phyloP scores from a whole-genome alignment of 1,139 yeast species.

The Geotrichum bryndzae region DNA sequence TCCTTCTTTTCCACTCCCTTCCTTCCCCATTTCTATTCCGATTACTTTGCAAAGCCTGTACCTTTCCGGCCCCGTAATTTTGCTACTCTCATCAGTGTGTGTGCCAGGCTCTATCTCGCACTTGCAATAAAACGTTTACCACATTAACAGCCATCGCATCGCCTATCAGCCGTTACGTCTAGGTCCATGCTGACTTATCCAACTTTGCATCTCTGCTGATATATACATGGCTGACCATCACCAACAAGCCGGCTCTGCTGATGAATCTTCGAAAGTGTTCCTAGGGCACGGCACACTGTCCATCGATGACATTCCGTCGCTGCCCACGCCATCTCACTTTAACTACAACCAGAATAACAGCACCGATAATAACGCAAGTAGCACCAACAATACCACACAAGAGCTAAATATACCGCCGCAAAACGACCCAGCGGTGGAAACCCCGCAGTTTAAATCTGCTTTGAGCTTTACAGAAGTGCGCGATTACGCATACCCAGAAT shows the following conservation, averaged over 20 bases:
- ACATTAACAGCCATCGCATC: not conserved
- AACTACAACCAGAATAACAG: not conserved
- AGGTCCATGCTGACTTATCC: not conserved
- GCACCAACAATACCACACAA: not conserved
- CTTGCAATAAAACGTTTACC: not conserved
- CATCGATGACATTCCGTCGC: constrained; percentile 11
- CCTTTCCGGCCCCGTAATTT: not conserved
- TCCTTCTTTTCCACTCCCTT: not conserved
- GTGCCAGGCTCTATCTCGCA: not conserved
- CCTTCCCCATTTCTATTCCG: not conserved
- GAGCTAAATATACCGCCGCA: not conserved
- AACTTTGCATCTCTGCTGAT: not conserved
- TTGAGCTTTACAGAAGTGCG: constrained; percentile 45
- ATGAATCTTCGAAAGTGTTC: not conserved
- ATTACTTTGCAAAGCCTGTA: not conserved
- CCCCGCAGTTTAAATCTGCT: constrained; percentile 26
- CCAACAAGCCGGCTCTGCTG: not conserved
- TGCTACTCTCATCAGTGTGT: not conserved
- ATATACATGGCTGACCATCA: constrained; percentile 10
- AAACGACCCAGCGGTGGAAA: not conserved
- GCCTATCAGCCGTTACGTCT: not conserved
- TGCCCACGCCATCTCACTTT: constrained; percentile 1
- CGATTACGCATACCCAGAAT: constrained; percentile 71
- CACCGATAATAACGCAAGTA: not conserved
- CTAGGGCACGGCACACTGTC: constrained; percentile 3